Evolutionary conservation across 169 alveolate genomes (phyloP).

Genomic region (Fabrea salina): DNA sequence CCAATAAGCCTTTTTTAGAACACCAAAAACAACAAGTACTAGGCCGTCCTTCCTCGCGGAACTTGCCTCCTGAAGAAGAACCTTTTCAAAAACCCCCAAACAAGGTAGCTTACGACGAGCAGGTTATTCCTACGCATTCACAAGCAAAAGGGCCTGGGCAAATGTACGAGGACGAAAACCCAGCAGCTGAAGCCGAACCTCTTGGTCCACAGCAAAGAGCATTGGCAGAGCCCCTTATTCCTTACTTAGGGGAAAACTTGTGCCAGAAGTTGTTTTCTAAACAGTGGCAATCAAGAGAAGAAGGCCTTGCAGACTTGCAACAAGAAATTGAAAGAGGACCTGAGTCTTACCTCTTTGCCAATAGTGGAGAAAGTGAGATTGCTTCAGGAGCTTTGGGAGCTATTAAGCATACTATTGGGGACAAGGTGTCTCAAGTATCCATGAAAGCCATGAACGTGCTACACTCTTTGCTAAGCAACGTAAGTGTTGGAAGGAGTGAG

Average conservation of each 20-base stretch:
- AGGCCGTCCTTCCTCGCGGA: not conserved
- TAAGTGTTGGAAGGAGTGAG: conserved; percentile 33
- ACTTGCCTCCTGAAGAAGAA: not conserved
- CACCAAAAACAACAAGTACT: not conserved
- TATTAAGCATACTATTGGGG: conserved; percentile 61
- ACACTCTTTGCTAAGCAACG: conserved; percentile 37
- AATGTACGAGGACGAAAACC: conserved; percentile 9
- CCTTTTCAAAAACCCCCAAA: not conserved
- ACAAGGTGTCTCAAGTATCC: conserved; percentile 74
- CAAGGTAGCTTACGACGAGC: conserved; percentile 38
- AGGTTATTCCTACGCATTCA: conserved; percentile 45
- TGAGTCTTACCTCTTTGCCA: conserved; percentile 20
- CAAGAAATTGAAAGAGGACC: conserved; percentile 41
- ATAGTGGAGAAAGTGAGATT: conserved; percentile 46
- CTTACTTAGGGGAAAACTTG: conserved; percentile 64
- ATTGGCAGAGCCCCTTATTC: conserved; percentile 78
- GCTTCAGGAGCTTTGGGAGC: conserved; percentile 74
- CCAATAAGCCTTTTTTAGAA: not conserved
- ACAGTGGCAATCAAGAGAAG: conserved; percentile 73
- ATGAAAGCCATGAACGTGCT: conserved; percentile 54
- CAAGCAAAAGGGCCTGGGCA: conserved; percentile 15
- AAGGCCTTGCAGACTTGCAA: conserved; percentile 50
- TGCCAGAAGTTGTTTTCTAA: conserved; percentile 70
- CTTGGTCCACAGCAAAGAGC: conserved; percentile 6
- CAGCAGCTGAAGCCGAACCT: conserved; percentile 8